Percentiles rank a stretch among this genome's conserved stretches.
phyloP scores from a whole-genome alignment of 2,329 filamentous ascomycete species.

The Colletotrichum graminicola region DNA sequence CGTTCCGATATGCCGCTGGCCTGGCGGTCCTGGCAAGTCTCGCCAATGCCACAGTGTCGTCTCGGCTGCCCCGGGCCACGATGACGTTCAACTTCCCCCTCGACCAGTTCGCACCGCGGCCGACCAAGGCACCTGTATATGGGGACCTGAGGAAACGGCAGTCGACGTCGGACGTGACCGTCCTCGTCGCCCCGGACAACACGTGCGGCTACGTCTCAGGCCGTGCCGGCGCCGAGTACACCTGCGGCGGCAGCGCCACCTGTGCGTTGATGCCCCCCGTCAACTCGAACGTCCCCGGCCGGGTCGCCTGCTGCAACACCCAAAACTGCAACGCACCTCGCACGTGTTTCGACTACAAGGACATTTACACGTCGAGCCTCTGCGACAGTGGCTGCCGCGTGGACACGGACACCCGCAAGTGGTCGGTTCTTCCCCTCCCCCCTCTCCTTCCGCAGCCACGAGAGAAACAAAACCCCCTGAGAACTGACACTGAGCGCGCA shows the following conservation, averaged over 20 bases:
- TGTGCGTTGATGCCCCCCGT: conserved; percentile 57
- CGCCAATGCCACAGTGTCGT: conserved; percentile 52
- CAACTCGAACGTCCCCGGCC: conserved; percentile 47
- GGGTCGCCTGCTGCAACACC: conserved; percentile 58
- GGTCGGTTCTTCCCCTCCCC: conserved; percentile 50
- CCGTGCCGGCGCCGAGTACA: conserved; percentile 54
- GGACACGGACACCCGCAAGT: conserved; percentile 60
- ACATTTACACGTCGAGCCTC: conserved; percentile 50
- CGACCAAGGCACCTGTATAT: conserved; percentile 56
- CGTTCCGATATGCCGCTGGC: conserved; percentile 45
- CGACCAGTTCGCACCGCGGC: conserved; percentile 54
- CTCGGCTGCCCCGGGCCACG: conserved; percentile 54
- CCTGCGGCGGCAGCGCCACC: conserved; percentile 50
- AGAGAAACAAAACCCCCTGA: background rate
- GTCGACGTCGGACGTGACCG: conserved; percentile 47
- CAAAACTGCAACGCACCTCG: conserved; percentile 52
- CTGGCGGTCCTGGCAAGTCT: conserved; percentile 48
- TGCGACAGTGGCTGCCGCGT: conserved; percentile 57
- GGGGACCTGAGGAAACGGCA: conserved; percentile 52
- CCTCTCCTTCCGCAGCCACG: background rate
- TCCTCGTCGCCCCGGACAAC: conserved; percentile 62
- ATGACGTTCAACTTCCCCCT: conserved; percentile 48
- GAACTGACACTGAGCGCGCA: conserved; percentile 46
- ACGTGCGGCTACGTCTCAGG: conserved; percentile 64
- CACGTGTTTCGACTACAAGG: conserved; percentile 55